phyloP scores from a whole-genome alignment of 2,329 filamentous ascomycete genomes.

The Stagonosporopsis vannaccii region DNA sequence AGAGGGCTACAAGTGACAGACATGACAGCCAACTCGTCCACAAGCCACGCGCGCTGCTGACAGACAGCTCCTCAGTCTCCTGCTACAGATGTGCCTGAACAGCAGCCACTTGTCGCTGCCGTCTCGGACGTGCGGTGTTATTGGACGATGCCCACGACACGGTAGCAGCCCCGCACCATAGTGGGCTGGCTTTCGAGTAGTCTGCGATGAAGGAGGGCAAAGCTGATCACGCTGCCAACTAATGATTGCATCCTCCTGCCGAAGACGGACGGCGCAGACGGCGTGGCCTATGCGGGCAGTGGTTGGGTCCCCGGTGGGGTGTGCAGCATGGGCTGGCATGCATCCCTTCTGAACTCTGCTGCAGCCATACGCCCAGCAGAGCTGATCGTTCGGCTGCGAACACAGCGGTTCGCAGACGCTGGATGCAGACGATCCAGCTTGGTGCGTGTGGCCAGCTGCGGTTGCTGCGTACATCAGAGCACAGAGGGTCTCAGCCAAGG shows the following conservation, averaged over 20 bases:
- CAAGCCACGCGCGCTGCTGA: background rate
- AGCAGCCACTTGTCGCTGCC: background rate
- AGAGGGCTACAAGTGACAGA: background rate
- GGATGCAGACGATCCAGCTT: slow-evolving; percentile 9
- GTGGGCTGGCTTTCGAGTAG: slow-evolving; percentile 14
- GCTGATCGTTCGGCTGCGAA: slow-evolving; percentile 29
- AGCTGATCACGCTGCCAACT: slow-evolving; percentile 31
- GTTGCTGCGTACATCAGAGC: slow-evolving; percentile 13
- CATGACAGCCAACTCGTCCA: background rate
- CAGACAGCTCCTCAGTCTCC: background rate
- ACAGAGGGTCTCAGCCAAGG: slow-evolving; percentile 20
- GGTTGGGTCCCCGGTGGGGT: slow-evolving; percentile 32
- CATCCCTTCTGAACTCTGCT: slow-evolving; percentile 28
- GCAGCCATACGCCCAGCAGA: slow-evolving; percentile 28
- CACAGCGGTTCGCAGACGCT: slow-evolving; percentile 29
- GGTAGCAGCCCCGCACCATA: slow-evolving; percentile 21
- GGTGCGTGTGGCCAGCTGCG: slow-evolving; percentile 8
- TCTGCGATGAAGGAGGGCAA: slow-evolving; percentile 21
- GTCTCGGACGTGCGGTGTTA: background rate
- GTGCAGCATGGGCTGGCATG: slow-evolving; percentile 30
- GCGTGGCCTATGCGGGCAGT: slow-evolving; percentile 25
- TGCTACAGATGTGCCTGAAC: background rate
- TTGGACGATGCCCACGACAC: slow-evolving; percentile 2
- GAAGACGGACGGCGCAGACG: slow-evolving; percentile 24
- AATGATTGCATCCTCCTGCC: slow-evolving; percentile 22